Evolutionary conservation across 495 filamentous ascomycete species (phyloP).

Genomic region (Zalerion maritima): DNA sequence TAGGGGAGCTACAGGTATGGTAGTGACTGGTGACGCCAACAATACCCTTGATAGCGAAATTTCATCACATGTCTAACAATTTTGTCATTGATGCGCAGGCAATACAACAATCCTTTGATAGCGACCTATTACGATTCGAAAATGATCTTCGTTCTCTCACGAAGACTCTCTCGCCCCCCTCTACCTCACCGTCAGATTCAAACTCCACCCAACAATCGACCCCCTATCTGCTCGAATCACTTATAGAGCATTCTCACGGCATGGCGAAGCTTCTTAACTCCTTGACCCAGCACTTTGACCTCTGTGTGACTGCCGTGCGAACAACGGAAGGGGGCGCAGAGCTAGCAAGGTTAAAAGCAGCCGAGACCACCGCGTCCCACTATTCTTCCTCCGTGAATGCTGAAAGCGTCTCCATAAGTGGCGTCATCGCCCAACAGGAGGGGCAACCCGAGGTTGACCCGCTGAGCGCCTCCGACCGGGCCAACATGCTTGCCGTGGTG

Average conservation of each 20-base stretch:
- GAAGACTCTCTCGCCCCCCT: constrained; percentile 19
- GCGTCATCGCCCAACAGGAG: constrained; percentile 42
- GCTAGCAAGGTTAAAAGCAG: constrained; percentile 40
- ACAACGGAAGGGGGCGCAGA: constrained; percentile 86
- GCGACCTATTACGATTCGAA: constrained; percentile 49
- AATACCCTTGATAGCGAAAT: not conserved
- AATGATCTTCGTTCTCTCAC: constrained; percentile 37
- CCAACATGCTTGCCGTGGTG: constrained; percentile 71
- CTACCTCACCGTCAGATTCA: constrained; percentile 20
- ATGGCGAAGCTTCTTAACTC: constrained; percentile 74
- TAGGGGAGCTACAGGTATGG: constrained; percentile 36
- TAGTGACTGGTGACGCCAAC: no score
- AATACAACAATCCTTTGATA: constrained; percentile 44
- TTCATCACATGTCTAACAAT: not conserved
- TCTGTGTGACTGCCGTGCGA: constrained; percentile 82
- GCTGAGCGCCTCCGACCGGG: constrained; percentile 58
- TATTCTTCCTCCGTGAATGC: no score
- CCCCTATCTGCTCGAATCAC: constrained; percentile 49
- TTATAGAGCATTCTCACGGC: constrained; percentile 65
- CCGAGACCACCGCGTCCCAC: constrained; percentile 40
- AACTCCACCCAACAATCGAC: constrained; percentile 35
- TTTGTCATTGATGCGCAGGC: constrained; percentile 19
- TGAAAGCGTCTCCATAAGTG: constrained; percentile 42
- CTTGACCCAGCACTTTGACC: constrained; percentile 83
- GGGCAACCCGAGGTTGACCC: constrained; percentile 47